Base-by-base conservation (phyloP, 2,329 filamentous ascomycete species). In the Thyridium curvatum region DNA sequence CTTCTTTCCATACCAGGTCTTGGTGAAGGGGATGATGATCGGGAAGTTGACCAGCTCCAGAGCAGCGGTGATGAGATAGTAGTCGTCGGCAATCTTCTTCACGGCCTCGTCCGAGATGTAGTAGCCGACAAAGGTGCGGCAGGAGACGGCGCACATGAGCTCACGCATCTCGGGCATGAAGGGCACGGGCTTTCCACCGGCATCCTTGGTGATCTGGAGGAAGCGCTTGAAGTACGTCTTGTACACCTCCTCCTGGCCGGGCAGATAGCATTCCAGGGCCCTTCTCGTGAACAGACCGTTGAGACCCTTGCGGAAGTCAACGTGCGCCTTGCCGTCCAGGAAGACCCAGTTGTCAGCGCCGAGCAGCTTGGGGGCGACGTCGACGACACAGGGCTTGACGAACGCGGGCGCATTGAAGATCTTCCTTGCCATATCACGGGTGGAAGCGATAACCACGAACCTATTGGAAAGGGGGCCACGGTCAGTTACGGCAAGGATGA, bases 1-100 rank as follows among this genome's bases (percentile, higher is more conserved):
- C 69, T 90, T 94, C 76, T 96, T 95, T 53, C 91, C 93, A 57
- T 94, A 94, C 89, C 89, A 97, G 5, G 89, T 89, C 71, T 89
- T 91, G 59, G 90, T 96, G 72, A 79, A 97, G 30, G 91, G 91
- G 31, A 97, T 66, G 59, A 97, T 96, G 65, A 97, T 85, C 43
- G 93, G 91, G 71, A 97, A 95, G 72, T 97, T 97, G 72, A 98
- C 93, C 34, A 97, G 77, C 65, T 98, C 93, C 50, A 97, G 78
- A 16, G 93, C 93, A 41, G 86, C 91, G 12, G 93, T 97, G 59
- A 97, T 94, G 48, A 91, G 78, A 66, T 94, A 97, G 69, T 95
- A 98, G 66, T 97, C 90, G 63, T 95, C 85, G 45, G 91, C 85
- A 48, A 97, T 93, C 71, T 86, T 90, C 76, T 94, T 91, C 55